phyloP scores from a whole-genome alignment of 1,284 basidiomycete species.

The Moesziomyces antarcticus region DNA sequence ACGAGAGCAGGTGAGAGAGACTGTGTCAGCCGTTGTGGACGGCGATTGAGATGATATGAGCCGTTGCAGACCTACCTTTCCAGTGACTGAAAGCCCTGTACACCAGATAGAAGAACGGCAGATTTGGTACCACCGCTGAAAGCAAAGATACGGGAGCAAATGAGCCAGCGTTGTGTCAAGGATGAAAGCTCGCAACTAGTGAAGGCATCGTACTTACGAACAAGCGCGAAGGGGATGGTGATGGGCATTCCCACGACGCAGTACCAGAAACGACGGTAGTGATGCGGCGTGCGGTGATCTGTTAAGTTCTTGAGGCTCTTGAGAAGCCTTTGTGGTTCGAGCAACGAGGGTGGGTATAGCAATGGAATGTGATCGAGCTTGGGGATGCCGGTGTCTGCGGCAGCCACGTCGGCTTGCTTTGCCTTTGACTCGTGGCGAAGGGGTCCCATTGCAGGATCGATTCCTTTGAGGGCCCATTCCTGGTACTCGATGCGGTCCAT shows the following conservation, averaged over 20 bases:
- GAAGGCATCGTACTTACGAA: constrained; percentile 41
- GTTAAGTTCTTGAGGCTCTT: constrained; percentile 50
- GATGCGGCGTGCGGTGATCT: constrained; percentile 54
- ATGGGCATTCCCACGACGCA: constrained; percentile 59
- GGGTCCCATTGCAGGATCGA: constrained; percentile 60
- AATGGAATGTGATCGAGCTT: constrained; percentile 52
- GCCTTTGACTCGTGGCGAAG: constrained; percentile 17
- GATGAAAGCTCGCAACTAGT: neutral
- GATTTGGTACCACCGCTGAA: constrained; percentile 61
- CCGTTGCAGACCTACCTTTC: constrained; percentile 47
- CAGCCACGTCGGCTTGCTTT: constrained; percentile 7
- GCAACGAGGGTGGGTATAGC: constrained; percentile 54
- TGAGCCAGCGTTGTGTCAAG: neutral
- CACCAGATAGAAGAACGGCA: constrained; percentile 66
- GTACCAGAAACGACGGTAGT: constrained; percentile 55
- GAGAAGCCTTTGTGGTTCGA: constrained; percentile 40
- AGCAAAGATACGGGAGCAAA: neutral
- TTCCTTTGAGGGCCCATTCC: constrained; percentile 66
- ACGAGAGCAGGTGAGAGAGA: neutral
- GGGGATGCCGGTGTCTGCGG: constrained; percentile 9
- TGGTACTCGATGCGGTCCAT: constrained; percentile 67
- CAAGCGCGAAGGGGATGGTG: constrained; percentile 61
- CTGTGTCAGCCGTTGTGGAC: neutral
- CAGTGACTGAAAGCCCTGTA: constrained; percentile 64
- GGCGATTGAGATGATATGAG: neutral